A percentile compares a stretch with the other conserved stretches of the same genome.
Conservation (phyloP, 805 yeast species). For the Wickerhamomyces silvicola region DNA sequence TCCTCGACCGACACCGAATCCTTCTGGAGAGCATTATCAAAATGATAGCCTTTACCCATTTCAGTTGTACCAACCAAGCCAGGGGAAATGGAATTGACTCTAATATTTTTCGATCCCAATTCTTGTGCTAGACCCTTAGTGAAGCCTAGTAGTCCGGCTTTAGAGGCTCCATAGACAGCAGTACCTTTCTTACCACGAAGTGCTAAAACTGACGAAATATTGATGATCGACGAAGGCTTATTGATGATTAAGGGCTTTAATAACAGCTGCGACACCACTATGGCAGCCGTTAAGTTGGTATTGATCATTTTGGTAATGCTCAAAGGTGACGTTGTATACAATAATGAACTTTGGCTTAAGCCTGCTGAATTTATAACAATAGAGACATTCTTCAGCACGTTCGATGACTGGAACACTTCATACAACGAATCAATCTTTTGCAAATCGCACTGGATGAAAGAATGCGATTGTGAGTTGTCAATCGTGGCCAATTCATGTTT, state of each 20-base stretch:
- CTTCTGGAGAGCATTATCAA: slow-evolving; percentile 13
- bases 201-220: slow-evolving; percentile 62
- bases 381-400: slow-evolving; percentile 12
- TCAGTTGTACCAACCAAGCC: slow-evolving; percentile 63
- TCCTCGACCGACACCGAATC: slow-evolving; percentile 16
- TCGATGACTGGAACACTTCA: slow-evolving; percentile 5
- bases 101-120: slow-evolving; percentile 40
- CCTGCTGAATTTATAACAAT: slow-evolving; percentile 47
- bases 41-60: slow-evolving; percentile 32
- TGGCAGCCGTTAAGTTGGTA: slow-evolving; percentile 57
- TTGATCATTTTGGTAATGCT: slow-evolving; percentile 41
- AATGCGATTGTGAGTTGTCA: slow-evolving; percentile 12
- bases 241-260: slow-evolving; percentile 43
- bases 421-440: slow-evolving; percentile 7
- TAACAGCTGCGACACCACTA: slow-evolving; percentile 48
- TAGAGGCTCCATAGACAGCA: slow-evolving; percentile 60
- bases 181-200: slow-evolving; percentile 47
- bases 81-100: slow-evolving; percentile 64
- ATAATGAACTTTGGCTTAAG: slow-evolving; percentile 46
- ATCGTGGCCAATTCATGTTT: slow-evolving; percentile 6
- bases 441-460: slow-evolving; percentile 14
- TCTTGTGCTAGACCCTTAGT: slow-evolving; percentile 56
- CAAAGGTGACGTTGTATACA: slow-evolving; percentile 34
- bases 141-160: slow-evolving; percentile 64
- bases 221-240: slow-evolving; percentile 38